Percentiles rank a stretch among this genome's conserved stretches.
Evolutionary conservation across 768 basidiomycete species (phyloP).

Genomic region (Phaeolepiota aurea): DNA sequence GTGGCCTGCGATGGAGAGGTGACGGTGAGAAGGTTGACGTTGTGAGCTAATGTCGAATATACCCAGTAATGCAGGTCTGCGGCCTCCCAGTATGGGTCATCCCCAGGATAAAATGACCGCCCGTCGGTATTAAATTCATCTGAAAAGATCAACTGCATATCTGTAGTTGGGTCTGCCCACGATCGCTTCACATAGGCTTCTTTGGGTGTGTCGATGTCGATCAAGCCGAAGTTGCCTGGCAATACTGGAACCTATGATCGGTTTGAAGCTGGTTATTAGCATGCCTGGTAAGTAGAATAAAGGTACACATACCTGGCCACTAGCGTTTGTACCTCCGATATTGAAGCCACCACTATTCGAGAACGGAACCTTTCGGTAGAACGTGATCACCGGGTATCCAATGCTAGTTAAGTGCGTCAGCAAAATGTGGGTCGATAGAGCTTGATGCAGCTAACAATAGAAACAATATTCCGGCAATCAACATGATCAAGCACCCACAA

Average conservation of each 20-base stretch:
- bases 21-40: neutral
- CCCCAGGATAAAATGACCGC: constrained; percentile 71
- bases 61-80: constrained; percentile 75
- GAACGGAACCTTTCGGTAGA: constrained; percentile 14
- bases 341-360: constrained; percentile 25
- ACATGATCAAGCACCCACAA: constrained; percentile 47
- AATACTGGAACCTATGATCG: constrained; percentile 47
- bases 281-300: no score
- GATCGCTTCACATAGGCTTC: constrained; percentile 45
- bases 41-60: constrained; percentile 1
- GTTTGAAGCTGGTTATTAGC: no score
- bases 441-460: constrained; percentile 50
- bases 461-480: constrained; percentile 37
- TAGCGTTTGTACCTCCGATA: constrained; percentile 49
- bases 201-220: constrained; percentile 49
- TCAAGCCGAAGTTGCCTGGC: constrained; percentile 42
- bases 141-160: constrained; percentile 56
- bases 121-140: constrained; percentile 75
- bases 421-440: no score
- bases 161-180: constrained; percentile 43
- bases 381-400: constrained; percentile 28
- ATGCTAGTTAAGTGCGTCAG: constrained; percentile 18
- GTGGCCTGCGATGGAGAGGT: constrained; percentile 29
- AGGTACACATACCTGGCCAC: constrained; percentile 38
- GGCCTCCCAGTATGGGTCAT: constrained; percentile 86